Conservation (phyloP, 2,329 filamentous ascomycete species). For the Penicillium nordicum region DNA sequence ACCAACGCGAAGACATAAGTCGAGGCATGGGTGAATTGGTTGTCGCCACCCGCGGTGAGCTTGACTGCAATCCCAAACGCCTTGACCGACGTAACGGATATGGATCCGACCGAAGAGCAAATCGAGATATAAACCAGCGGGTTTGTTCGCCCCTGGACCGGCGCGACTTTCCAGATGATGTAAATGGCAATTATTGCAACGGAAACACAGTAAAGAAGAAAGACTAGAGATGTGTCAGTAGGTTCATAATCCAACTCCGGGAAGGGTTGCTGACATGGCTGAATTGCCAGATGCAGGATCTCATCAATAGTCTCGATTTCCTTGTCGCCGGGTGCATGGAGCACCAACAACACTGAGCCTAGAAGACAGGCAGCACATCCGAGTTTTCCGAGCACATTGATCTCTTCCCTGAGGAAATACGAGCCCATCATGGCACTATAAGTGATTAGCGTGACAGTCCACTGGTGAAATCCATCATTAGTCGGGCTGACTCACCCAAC, state of each 20-base stretch:
- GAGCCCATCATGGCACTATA: constrained; percentile 82
- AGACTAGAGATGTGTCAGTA: constrained; percentile 56
- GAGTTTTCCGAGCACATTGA: constrained; percentile 87
- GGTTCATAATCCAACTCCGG: no score
- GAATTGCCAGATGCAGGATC: constrained; percentile 78
- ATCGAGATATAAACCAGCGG: constrained; percentile 95
- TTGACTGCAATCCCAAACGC: constrained; percentile 97
- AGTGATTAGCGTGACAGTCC: constrained; percentile 18
- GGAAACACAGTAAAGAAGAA: constrained; percentile 76
- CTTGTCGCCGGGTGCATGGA: constrained; percentile 92
- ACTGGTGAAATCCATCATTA: not conserved
- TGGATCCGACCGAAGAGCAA: constrained; percentile 92
- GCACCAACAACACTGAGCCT: constrained; percentile 91
- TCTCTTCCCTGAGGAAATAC: constrained; percentile 85
- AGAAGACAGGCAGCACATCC: constrained; percentile 95
- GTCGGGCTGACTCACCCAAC: constrained; percentile 59
- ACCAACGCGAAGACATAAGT: constrained; percentile 98
- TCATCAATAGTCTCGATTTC: constrained; percentile 88
- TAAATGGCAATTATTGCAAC: constrained; percentile 80
- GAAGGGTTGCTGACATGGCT: constrained; percentile 65
- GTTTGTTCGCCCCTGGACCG: constrained; percentile 87
- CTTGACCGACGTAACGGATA: constrained; percentile 99
- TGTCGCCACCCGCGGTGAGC: constrained; percentile 85
- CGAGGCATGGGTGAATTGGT: constrained; percentile 85
- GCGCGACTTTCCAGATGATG: constrained; percentile 95